Evolutionary conservation across 2,329 filamentous ascomycete genomes (phyloP), one percentile per base, ranked within the genome.

Genomic region (Thielaviopsis euricoi): DNA sequence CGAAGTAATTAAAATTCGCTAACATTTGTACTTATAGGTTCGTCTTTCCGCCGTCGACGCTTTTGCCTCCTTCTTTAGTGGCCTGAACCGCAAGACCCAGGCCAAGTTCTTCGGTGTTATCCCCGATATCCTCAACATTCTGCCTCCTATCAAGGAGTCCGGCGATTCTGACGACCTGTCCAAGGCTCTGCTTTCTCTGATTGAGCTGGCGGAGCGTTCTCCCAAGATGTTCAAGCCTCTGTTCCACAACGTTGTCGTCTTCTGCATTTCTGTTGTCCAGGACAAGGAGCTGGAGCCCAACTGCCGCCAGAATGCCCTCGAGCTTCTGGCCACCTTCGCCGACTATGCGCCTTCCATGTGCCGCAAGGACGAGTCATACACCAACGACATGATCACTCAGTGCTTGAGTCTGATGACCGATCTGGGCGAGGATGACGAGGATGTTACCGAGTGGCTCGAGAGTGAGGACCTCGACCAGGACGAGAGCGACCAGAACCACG

Each of bases 361-460:
- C 76, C 88, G 86, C 68, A 96, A 95, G 69, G 91, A 98, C 67
- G 72, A 83, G n/a, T 85, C 83, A 12, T 98, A 94, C 71, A 93
- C 90, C 1, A 84, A 81, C 61, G 89, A 96, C 63, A 98, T 98
- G 93, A 94, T 98, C 63, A 97, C 90, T 0, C 93, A 98, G 71
- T 98, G 93, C 70, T 74, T 98, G 64, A 97, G 91, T 64, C 74
- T 98, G 64, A 98, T 98, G 93, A 97, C 93, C 3, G 93, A 98
- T 68, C 85, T 98, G 61, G 93, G 90, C 46, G 78, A 85, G 61
- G 93, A 97, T 64, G 93, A 98, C 64, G 91, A 98, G 58, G 89
- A 97, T 74, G 91, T 90, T 3, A 76, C 85, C 19, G 93, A 97
- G 65, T 98, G 93, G 93, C 86, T 95, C 63, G 78, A 83, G 3